Base-by-base conservation (phyloP, 2,329 filamentous ascomycete species). In the Elsinoe fawcettii region DNA sequence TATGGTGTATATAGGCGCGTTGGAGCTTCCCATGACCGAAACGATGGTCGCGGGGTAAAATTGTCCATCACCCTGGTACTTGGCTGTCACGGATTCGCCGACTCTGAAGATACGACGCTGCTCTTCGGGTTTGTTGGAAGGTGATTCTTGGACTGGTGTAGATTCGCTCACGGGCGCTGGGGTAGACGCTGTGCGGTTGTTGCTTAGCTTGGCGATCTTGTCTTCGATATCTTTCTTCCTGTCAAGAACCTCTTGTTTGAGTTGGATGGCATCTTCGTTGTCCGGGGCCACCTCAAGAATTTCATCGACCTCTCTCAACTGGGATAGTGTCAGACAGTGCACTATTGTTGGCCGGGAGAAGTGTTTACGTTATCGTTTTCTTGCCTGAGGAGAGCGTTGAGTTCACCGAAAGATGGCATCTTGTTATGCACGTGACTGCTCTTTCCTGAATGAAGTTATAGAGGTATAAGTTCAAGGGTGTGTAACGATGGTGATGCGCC, bases 1-100 rank as follows among this genome's bases (percentile, higher is more conserved):
- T 71, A 99, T 91, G 49, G 89, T 87, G 71, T 96, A 99, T 62
- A 96, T 88, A 34, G 91, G 92, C 55, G 89, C 88, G 43, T 84
- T 87, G n/a, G 86, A 85, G 7, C 90, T 96, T 59, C 93, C 93
- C 20, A 92, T 96, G 65, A 96, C 91, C 55, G 88, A 91, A 54
- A 90, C 92, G 71, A 99, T 95, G 66, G 89, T 86, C 41, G 91
- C 93, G 46, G 90, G 86, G 74, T 97, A 97, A 74, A 91, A 96
- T 22, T 82, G 81, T 67, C 88, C 90, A 72, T 99, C 93, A 56
- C 90, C 90, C 8, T 89, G 87, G 89, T 91, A 99, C 73, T 92
- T 91, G 47, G 92, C 93, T 71, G 93, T 79, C 56, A 96, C 88
- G 30, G 79, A 87, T 67, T 99, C 93, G 69, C 96, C 96, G 63